Evolutionary conservation across 805 yeast genomes (phyloP).

Genomic region (Cyberlindnera mississippiensis): DNA sequence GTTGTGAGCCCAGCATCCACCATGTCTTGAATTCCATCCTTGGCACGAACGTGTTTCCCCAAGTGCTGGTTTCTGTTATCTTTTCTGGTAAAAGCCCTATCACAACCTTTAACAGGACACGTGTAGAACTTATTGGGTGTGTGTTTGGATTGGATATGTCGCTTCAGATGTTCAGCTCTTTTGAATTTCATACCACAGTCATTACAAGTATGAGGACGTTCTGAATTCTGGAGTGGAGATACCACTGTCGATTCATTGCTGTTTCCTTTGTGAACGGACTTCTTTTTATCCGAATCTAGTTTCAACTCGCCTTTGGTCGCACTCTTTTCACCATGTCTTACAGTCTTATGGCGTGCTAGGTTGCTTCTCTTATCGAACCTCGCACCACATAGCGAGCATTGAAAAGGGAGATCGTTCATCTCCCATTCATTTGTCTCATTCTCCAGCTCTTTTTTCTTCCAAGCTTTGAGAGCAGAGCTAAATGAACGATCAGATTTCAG

Average conservation of each 20-base stretch:
- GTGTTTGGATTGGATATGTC: slow-evolving; percentile 11
- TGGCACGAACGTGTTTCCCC: slow-evolving; percentile 7
- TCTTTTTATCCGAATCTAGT: too few species aligned
- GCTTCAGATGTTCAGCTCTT: slow-evolving; percentile 9
- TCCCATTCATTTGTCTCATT: background rate
- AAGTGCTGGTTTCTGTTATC: slow-evolving; percentile 12
- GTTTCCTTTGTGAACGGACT: too few species aligned
- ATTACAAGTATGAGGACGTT: slow-evolving; percentile 6
- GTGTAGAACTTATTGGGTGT: background rate
- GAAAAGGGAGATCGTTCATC: background rate
- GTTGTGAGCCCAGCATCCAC: slow-evolving; percentile 4
- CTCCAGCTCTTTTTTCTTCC: background rate
- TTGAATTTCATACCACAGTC: slow-evolving; percentile 8
- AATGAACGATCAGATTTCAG: background rate
- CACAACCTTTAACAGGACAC: slow-evolving; percentile 7
- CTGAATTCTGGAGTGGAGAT: background rate
- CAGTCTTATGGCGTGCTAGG: background rate
- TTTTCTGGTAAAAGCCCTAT: slow-evolving; percentile 7
- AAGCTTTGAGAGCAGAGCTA: too few species aligned
- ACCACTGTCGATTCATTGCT: too few species aligned
- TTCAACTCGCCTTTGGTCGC: background rate
- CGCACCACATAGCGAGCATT: background rate
- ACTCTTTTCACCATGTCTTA: background rate
- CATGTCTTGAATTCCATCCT: slow-evolving; percentile 5
- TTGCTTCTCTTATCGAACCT: background rate